Base-by-base conservation (phyloP, 1,284 basidiomycete species). In the Leccinum huronense region DNA sequence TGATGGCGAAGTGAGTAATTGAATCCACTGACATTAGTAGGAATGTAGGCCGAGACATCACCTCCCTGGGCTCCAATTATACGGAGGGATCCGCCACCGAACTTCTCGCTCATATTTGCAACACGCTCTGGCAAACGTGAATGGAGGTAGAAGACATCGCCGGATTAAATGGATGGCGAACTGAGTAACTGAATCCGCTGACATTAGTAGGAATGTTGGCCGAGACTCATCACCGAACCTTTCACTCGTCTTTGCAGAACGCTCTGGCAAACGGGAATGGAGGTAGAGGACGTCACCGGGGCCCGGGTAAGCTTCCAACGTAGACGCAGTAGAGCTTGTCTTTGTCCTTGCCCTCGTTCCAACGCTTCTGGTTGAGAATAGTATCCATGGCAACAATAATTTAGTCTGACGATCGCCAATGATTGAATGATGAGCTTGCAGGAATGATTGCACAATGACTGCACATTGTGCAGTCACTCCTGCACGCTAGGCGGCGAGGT, bases 31-130 rank as follows among this genome's bases (percentile, higher is more conserved):
- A 93, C 88, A 79, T 93, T 89, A 61, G 89, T 91, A 65, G 90
- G 90, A 76, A 97, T 97, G 84, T 98, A 97, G 60, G 95, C 95
- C 62, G 95, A 99, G 78, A 99, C 97, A 88, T 99, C 97, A 91
- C 97, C 97, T 89, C 97, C 97, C 85, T 99, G 97, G 77, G 97
- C 98, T 86, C 98, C 97, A 80, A 99, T 98, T 83, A 99, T 95
- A 76, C 97, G 97, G 74, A 99, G 86, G 68, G 97, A 98, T 77
- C 97, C 97, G 79, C 94, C 95, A 79, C 97, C 97, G 80, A 95
- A 93, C 77, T 92, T 93, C 73, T 98, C 94, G 87, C 91, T 97
- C 93, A 99, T 97, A 91, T 98, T 98, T 81, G 97, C 97, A 69
- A 97, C 97, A 86, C 97, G 95, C 85, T 99, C 97, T 74, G 98